These are phyloP conservation scores for Entonaema liquescens DNA, from an alignment of 495 filamentous ascomycete species.

Conservation along the genomic window DNA sequence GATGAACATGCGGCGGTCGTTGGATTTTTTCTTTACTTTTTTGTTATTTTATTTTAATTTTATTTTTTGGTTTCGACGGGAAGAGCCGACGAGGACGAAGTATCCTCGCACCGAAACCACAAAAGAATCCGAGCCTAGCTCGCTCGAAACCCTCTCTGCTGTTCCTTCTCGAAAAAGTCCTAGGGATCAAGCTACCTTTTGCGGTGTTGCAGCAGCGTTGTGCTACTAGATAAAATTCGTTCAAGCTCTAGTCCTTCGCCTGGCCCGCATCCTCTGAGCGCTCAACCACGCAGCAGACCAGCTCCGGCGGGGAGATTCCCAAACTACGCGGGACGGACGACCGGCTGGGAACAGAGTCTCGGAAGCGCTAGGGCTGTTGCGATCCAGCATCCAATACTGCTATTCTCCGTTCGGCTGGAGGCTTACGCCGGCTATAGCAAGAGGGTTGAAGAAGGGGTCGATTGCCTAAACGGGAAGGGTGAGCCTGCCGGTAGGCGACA, in stretches of 20 bases:
- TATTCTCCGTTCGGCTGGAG: slow-evolving; percentile 30
- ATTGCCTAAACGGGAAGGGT: slow-evolving; percentile 39
- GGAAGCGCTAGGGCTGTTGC: slow-evolving; percentile 33
- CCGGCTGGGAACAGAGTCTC: slow-evolving; percentile 42
- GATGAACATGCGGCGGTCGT: slow-evolving; percentile 40
- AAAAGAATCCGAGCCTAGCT: slow-evolving; percentile 31
- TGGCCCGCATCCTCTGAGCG: slow-evolving; percentile 30
- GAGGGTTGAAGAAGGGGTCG: slow-evolving; percentile 20
- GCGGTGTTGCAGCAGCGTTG: slow-evolving; percentile 42
- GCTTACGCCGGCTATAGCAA: slow-evolving; percentile 27
- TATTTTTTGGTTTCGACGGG: no score
- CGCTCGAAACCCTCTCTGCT: slow-evolving; percentile 18
- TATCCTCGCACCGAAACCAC: slow-evolving; percentile 39
- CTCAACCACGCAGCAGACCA: slow-evolving; percentile 28
- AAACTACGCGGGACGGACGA: slow-evolving; percentile 36
- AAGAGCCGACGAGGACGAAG: slow-evolving; percentile 20
- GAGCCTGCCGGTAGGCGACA: slow-evolving; percentile 40
- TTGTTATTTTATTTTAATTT: no score
- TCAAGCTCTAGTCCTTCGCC: slow-evolving; percentile 32
- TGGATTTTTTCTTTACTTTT: no score
- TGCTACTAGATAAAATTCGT: slow-evolving; percentile 38
- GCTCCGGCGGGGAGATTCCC: slow-evolving; percentile 31
- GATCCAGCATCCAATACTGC: slow-evolving; percentile 36
- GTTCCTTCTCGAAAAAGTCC: slow-evolving; percentile 24
- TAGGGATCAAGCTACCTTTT: slow-evolving; percentile 23